phyloP scores from a whole-genome alignment of 768 basidiomycete species.

The Sporobolomyces phaffii region DNA sequence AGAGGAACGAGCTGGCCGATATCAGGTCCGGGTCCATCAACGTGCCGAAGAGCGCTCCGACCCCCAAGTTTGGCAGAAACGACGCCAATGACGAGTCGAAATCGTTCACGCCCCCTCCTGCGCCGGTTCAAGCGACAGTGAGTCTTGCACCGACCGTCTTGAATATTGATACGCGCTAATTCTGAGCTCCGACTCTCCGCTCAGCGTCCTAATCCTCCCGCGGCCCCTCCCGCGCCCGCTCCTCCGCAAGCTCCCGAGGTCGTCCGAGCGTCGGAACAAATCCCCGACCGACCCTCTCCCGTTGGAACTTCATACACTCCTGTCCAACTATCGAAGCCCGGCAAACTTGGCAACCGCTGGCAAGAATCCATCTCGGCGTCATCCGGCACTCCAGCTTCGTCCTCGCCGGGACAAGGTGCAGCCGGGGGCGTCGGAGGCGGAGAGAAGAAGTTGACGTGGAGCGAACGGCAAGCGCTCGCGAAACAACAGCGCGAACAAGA shows the following conservation, averaged over 20 bases:
- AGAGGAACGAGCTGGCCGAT: conserved; percentile 42
- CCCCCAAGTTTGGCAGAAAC: conserved; percentile 53
- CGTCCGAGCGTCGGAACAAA: conserved; percentile 34
- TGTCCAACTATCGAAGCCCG: conserved; percentile 74
- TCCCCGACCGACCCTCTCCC: conserved; percentile 70
- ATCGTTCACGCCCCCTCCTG: conserved; percentile 54
- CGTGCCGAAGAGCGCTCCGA: conserved; percentile 14
- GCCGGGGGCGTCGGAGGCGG: too few species aligned
- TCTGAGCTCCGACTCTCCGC: too few species aligned
- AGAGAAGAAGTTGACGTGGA: conserved; percentile 83
- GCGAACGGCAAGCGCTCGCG: conserved; percentile 80
- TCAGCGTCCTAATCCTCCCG: conserved; percentile 38
- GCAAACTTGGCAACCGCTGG: conserved; percentile 77
- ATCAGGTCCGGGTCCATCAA: conserved; percentile 48
- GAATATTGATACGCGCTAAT: too few species aligned
- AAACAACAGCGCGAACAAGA: conserved; percentile 79
- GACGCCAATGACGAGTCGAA: conserved; percentile 35
- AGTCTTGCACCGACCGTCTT: too few species aligned
- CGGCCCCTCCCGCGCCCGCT: conserved; percentile 43
- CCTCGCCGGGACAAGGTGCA: neutral
- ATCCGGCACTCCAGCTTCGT: conserved; percentile 7
- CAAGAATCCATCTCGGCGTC: conserved; percentile 39
- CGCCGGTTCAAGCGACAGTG: conserved; percentile 41
- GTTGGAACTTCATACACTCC: conserved; percentile 82
- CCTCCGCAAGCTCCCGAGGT: conserved; percentile 25